Evolutionary conservation across 805 yeast species (phyloP).

Genomic region (Ogataea paraovalis): DNA sequence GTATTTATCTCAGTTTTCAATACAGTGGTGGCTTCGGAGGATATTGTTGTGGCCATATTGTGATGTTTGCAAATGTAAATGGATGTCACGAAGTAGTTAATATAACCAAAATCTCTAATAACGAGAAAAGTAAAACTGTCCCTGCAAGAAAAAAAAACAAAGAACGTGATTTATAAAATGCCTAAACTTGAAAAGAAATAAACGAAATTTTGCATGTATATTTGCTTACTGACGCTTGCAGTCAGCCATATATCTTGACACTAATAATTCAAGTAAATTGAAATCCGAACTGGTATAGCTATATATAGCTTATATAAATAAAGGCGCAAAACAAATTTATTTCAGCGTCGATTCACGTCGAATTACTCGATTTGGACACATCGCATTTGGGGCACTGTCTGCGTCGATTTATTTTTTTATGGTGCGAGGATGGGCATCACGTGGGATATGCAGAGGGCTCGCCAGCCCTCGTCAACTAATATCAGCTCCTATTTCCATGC

Average conservation of each 20-base stretch:
- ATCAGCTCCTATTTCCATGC: too few relatives aligned
- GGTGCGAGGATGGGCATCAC: not conserved
- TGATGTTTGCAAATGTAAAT: not conserved
- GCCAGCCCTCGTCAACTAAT: not conserved
- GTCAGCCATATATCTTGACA: too few relatives aligned
- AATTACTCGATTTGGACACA: not conserved
- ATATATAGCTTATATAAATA: too few relatives aligned
- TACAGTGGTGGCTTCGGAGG: not conserved
- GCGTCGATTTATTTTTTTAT: constrained; percentile 2
- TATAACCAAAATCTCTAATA: too few relatives aligned
- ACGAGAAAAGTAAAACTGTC: not conserved
- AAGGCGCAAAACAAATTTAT: not conserved
- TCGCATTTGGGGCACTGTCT: not conserved
- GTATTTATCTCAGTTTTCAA: not conserved
- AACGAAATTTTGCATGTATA: too few relatives aligned
- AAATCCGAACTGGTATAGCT: too few relatives aligned
- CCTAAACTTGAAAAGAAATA: too few relatives aligned
- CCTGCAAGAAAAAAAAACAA: too few relatives aligned
- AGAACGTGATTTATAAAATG: too few relatives aligned
- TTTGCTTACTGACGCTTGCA: too few relatives aligned
- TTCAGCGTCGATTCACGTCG: constrained; percentile 1
- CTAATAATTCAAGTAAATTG: too few relatives aligned
- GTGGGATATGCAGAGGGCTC: not conserved
- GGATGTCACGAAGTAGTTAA: too few relatives aligned
- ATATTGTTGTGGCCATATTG: not conserved